Evolutionary conservation across 2,329 filamentous ascomycete species (phyloP).

Genomic region (Leptographium flavum): DNA sequence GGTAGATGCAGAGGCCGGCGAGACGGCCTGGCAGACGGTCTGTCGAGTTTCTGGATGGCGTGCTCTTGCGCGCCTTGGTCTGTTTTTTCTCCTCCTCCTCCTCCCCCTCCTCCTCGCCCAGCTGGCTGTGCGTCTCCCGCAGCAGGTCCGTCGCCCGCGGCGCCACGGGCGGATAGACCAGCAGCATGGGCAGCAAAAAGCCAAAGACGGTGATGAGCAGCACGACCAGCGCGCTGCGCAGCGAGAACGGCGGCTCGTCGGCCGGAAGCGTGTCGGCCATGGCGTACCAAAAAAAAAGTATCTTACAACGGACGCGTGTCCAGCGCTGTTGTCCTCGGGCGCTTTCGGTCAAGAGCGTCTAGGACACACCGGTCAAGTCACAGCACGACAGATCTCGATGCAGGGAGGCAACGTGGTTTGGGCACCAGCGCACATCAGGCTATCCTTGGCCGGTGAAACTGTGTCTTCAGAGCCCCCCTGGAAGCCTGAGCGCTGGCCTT

Average conservation of each 20-base stretch:
- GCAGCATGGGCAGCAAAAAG: conserved; percentile 38
- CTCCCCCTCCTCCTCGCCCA: conserved; percentile 23
- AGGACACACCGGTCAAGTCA: too few relatives aligned
- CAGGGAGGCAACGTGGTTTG: too few relatives aligned
- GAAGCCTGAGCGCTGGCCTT: too few relatives aligned
- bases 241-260: background rate
- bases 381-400: too few relatives aligned
- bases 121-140: conserved; percentile 35
- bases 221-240: conserved; percentile 18
- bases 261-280: background rate
- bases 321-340: too few relatives aligned
- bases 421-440: too few relatives aligned
- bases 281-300: background rate
- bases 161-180: conserved; percentile 39
- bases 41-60: background rate
- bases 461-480: too few relatives aligned
- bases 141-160: conserved; percentile 39
- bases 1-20: conserved; percentile 64
- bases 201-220: conserved; percentile 29
- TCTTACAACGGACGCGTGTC: too few relatives aligned
- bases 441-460: too few relatives aligned
- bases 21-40: conserved; percentile 48
- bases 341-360: too few relatives aligned
- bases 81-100: background rate
- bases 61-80: too few relatives aligned